phyloP scores from a whole-genome alignment of 805 yeast genomes.

The Wickerhamiella vanderwaltii region DNA sequence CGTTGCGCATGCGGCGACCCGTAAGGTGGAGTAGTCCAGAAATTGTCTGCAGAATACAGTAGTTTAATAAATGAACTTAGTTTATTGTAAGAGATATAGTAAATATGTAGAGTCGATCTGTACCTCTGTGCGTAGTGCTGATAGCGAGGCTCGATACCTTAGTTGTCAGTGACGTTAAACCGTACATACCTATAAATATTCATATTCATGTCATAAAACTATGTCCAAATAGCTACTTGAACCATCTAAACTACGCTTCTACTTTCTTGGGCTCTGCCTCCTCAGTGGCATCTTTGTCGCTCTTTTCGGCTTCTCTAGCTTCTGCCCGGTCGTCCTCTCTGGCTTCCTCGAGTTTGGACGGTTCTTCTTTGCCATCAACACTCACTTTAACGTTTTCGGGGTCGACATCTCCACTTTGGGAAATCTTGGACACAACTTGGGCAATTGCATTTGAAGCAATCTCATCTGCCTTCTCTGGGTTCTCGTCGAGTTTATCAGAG shows the following conservation, averaged over 20 bases:
- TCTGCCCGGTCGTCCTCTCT: slow-evolving; percentile 5
- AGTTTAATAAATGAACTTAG: too few relatives aligned
- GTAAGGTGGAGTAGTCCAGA: too few relatives aligned
- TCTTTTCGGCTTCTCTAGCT: slow-evolving; percentile 1
- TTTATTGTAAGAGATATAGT: too few relatives aligned
- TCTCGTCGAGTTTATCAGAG: background rate
- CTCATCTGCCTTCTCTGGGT: slow-evolving; percentile 2
- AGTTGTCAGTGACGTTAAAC: too few relatives aligned
- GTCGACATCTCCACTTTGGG: slow-evolving; percentile 60
- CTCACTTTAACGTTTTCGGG: slow-evolving; percentile 33
- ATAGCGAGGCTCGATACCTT: too few relatives aligned
- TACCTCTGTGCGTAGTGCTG: too few relatives aligned
- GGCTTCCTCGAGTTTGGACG: slow-evolving; percentile 5
- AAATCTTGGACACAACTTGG: slow-evolving; percentile 6
- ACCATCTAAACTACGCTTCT: background rate
- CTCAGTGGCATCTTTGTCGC: background rate
- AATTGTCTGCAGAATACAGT: too few relatives aligned
- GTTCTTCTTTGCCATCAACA: background rate
- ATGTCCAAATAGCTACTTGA: background rate
- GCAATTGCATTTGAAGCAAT: slow-evolving; percentile 6
- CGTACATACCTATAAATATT: too few relatives aligned
- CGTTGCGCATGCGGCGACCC: too few relatives aligned
- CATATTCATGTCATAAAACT: too few relatives aligned
- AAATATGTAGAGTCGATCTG: too few relatives aligned
- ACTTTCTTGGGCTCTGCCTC: background rate